Percentiles rank a stretch among this genome's conserved stretches.
Evolutionary conservation across 176 grass and related monocot species (phyloP).

Genomic region (Juncus inflexus): DNA sequence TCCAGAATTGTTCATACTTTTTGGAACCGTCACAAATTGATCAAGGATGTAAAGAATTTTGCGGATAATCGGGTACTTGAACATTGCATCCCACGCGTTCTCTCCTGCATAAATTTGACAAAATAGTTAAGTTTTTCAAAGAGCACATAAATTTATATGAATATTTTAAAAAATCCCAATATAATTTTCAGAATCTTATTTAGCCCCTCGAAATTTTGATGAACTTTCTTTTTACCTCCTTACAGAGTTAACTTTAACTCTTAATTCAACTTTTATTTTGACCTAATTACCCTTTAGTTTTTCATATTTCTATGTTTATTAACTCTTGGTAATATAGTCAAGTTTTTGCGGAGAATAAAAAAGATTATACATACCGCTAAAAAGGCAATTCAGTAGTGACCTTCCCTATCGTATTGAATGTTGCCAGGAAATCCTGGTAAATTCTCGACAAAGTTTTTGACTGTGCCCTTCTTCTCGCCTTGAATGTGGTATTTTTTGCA

Average conservation of each 20-base stretch:
- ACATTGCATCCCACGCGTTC: slow-evolving; percentile 51
- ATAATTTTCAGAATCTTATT: too few species aligned
- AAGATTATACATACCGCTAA: slow-evolving; percentile 30
- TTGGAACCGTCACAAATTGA: slow-evolving; percentile 30
- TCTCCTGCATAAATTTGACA: slow-evolving; percentile 36
- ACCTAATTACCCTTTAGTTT: too few species aligned
- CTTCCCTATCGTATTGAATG: slow-evolving; percentile 58
- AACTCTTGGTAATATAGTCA: background rate
- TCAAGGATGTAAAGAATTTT: slow-evolving; percentile 42
- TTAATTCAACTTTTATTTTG: too few species aligned
- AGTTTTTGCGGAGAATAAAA: background rate
- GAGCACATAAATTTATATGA: too few species aligned
- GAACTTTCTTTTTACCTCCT: background rate
- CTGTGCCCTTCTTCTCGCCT: slow-evolving; percentile 46
- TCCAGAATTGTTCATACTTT: slow-evolving; percentile 31
- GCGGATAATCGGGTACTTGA: slow-evolving; percentile 34
- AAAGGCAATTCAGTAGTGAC: slow-evolving; percentile 66
- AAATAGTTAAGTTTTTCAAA: background rate
- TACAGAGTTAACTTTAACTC: too few species aligned
- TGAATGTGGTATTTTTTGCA: slow-evolving; percentile 69
- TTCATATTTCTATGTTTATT: too few species aligned
- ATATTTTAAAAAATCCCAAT: background rate
- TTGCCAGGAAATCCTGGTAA: slow-evolving; percentile 71
- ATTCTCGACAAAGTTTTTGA: slow-evolving; percentile 50
- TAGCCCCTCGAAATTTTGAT: too few species aligned